Base-by-base conservation (phyloP, 2,329 filamentous ascomycete genomes). In the Xylaria multiplex region DNA sequence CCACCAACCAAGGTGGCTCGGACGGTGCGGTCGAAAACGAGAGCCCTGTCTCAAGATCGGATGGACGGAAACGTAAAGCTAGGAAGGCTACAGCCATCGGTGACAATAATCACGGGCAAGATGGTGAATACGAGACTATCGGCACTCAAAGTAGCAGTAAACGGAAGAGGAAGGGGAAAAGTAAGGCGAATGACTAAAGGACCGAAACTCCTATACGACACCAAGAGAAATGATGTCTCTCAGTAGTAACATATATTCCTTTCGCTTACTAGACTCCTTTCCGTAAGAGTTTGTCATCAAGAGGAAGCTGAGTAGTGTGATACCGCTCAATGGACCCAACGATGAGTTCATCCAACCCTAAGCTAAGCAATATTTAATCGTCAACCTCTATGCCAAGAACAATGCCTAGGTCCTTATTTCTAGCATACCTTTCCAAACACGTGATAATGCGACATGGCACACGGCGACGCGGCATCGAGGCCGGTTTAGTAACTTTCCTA, bases 21-120 rank as follows among this genome's bases (percentile, higher is more conserved):
- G 65, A 65, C 6, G 62, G 52, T 27, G 59, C 54, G 2, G 67
- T 37, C 8, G 71, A 73, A 50, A 71, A 75, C 35, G 69, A 64
- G 24, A 67, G 19, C 11, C 60, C 66, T 24, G 57, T 59, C 24
- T 59, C 65, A 14, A 48, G 50, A 19, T 24, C 70, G 1, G 55
- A 22, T 27, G 63, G 72, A 40, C 75, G 73, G 65, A 80, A 79
- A 69, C 72, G 78, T 58, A 81, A 80, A 69, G 74, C 71, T 11
- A 68, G 64, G 19, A 71, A 67, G 46, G 64, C 42, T 32, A 64
- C 56, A 48, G 70, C 64, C 48, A 62, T 54, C 16, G 69, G 70
- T 49, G 71, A 59, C 16, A 13, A 67, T 46, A n/a, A 68, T 22
- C 27, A 53, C 4, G 59, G 50, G 16, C 49, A 49, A 37, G 68